Conservation (phyloP, 2,329 filamentous ascomycete genomes). For the Fusarium guadeloupense region DNA sequence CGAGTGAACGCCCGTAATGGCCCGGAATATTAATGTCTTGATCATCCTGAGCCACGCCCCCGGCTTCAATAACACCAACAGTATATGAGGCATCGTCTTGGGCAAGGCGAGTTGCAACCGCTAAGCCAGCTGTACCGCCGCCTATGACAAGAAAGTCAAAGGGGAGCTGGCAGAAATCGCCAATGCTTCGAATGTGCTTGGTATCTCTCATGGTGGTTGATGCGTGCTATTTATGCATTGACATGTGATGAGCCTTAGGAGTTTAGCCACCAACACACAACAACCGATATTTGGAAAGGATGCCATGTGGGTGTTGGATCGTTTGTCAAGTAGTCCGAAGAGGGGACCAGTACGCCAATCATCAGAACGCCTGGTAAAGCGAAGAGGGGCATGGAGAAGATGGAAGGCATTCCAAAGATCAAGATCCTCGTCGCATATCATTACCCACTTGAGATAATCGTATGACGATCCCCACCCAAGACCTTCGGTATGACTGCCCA, state of each 20-base stretch:
- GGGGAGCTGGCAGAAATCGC: slow-evolving; percentile 36
- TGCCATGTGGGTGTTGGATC: no score
- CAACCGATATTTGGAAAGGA: no score
- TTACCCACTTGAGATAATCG: no score
- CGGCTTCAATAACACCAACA: slow-evolving; percentile 48
- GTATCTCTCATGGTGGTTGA: slow-evolving; percentile 15
- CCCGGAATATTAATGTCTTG: slow-evolving; percentile 53
- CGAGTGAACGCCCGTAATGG: slow-evolving; percentile 49
- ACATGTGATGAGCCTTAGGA: no score
- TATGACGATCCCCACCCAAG: slow-evolving; percentile 17
- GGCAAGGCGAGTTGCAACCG: slow-evolving; percentile 58
- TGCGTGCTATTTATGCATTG: not conserved
- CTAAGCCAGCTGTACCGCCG: slow-evolving; percentile 64
- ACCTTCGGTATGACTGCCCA: slow-evolving; percentile 22
- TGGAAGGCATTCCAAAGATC: no score
- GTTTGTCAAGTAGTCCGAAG: no score
- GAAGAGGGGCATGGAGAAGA: no score
- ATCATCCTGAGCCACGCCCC: slow-evolving; percentile 41
- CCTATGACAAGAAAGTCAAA: slow-evolving; percentile 58
- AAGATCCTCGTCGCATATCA: no score
- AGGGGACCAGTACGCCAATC: no score
- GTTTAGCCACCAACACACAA: no score
- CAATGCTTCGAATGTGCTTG: slow-evolving; percentile 5
- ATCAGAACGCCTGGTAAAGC: no score
- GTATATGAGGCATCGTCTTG: slow-evolving; percentile 48